Conservation (phyloP, 495 filamentous ascomycete genomes). For the Durotheca rogersii region DNA sequence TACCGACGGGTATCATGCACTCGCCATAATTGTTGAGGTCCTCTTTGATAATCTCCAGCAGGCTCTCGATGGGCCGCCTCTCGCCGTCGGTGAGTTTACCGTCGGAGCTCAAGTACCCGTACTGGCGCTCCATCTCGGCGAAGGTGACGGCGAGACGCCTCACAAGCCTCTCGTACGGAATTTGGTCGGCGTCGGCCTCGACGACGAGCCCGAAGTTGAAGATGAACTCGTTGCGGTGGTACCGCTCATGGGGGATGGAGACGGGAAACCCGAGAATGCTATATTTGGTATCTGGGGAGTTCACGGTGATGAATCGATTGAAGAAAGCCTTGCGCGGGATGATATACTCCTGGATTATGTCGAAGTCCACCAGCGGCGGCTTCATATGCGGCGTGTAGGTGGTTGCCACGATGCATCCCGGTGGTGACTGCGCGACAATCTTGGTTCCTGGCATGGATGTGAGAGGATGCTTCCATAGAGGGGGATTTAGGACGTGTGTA, state of each 20-base stretch:
- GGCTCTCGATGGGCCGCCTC: constrained; percentile 66
- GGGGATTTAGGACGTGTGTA: no score
- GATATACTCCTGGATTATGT: constrained; percentile 80
- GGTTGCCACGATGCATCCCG: constrained; percentile 65
- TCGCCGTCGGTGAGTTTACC: constrained; percentile 38
- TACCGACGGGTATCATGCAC: constrained; percentile 94
- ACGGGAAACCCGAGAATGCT: constrained; percentile 87
- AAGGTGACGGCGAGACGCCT: constrained; percentile 81
- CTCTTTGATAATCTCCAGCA: constrained; percentile 90
- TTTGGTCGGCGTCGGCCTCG: constrained; percentile 59
- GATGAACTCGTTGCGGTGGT: constrained; percentile 93
- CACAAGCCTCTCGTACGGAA: constrained; percentile 77
- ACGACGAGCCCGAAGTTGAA: constrained; percentile 95
- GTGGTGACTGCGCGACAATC: constrained; percentile 72
- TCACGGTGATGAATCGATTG: constrained; percentile 79
- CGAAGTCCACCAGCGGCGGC: constrained; percentile 75
- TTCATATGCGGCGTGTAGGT: constrained; percentile 51
- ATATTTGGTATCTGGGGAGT: constrained; percentile 66
- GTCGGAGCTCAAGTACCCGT: constrained; percentile 67
- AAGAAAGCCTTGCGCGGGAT: constrained; percentile 92
- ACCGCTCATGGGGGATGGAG: constrained; percentile 71
- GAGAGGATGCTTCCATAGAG: no score
- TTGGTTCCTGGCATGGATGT: constrained; percentile 68
- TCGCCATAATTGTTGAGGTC: constrained; percentile 97
- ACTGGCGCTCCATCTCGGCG: constrained; percentile 84